phyloP scores from a whole-genome alignment of 2,329 filamentous ascomycete species.

The Diaporthe sp. region DNA sequence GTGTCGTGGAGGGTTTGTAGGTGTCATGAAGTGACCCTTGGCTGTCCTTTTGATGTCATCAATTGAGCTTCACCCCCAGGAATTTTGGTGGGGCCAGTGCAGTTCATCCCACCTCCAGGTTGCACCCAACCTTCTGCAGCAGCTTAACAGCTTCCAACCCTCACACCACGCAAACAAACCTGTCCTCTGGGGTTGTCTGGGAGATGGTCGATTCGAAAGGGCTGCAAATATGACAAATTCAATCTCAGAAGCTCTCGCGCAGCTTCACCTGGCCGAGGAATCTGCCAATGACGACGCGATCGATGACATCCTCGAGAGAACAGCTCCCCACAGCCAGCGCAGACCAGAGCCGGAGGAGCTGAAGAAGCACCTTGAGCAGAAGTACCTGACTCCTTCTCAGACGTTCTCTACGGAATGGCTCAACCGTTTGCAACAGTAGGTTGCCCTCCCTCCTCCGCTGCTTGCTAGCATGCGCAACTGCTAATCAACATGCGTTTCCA shows the following conservation, averaged over 20 bases:
- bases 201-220: not conserved
- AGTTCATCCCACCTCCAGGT: conserved; percentile 27
- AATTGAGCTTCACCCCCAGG: conserved; percentile 16
- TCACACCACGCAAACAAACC: not conserved
- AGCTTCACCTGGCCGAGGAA: conserved; percentile 56
- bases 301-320: conserved; percentile 66
- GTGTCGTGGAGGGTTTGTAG: not conserved
- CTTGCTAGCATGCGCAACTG: not conserved
- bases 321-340: conserved; percentile 52
- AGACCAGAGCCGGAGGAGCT: conserved; percentile 69
- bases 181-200: not conserved
- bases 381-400: conserved; percentile 82
- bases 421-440: conserved; percentile 83
- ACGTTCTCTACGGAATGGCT: conserved; percentile 88
- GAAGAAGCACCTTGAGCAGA: conserved; percentile 77
- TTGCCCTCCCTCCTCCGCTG: not conserved
- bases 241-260: conserved; percentile 60
- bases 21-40: not conserved
- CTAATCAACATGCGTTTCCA: conserved; percentile 32
- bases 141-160: not conserved
- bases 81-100: conserved; percentile 31
- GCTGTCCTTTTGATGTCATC: conserved; percentile 13
- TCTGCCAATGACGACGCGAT: conserved; percentile 50
- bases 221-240: conserved; percentile 42
- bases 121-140: not conserved